Conservation (phyloP, 192 early-diverging fungal genomes). For the Nowakowskiella sp. region DNA sequence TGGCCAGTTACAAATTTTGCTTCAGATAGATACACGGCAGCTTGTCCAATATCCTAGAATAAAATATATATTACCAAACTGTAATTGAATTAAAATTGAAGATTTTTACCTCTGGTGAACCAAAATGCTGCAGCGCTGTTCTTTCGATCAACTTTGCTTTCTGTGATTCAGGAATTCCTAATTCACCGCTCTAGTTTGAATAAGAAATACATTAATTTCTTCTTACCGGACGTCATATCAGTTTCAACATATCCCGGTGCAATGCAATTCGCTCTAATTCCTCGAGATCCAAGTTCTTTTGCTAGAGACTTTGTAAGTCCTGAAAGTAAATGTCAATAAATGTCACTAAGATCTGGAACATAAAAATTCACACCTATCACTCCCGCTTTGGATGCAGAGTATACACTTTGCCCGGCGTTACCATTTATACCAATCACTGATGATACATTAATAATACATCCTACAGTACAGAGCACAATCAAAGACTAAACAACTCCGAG, state of each 20-base stretch:
- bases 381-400: constrained; percentile 81
- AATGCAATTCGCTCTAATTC: constrained; percentile 72
- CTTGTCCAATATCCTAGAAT: constrained; percentile 46
- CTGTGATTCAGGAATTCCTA: constrained; percentile 31
- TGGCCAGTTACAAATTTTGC: constrained; percentile 59
- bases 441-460: constrained; percentile 75
- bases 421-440: constrained; percentile 70
- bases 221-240: constrained; percentile 59
- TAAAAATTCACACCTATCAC: constrained; percentile 53
- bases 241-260: constrained; percentile 85
- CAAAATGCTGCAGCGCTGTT: constrained; percentile 50
- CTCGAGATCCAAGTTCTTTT: constrained; percentile 62
- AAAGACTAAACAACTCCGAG: not conserved
- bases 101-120: constrained; percentile 32
- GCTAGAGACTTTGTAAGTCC: constrained; percentile 79
- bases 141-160: constrained; percentile 29
- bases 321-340: constrained; percentile 11
- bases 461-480: constrained; percentile 6
- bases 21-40: constrained; percentile 48
- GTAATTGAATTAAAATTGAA: not conserved
- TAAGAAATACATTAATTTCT: not conserved
- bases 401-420: constrained; percentile 64
- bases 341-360: not conserved
- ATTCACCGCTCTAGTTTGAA: not conserved
- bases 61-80: not conserved